Base-by-base conservation (phyloP, 768 basidiomycete species). In the Austroboletus eburneus region DNA sequence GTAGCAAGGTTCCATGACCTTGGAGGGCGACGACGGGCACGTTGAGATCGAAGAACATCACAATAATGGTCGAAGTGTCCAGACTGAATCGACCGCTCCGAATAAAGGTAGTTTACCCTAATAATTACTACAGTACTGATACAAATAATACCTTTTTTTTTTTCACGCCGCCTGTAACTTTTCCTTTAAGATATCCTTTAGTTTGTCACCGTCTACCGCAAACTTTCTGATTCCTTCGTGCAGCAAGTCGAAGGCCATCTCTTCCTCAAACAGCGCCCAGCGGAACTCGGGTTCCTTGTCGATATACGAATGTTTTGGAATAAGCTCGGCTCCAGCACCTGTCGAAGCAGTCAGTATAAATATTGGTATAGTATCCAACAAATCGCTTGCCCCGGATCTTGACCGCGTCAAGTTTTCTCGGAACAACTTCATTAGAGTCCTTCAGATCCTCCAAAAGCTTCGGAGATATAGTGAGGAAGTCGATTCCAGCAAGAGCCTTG, bases 171-270 rank as follows among this genome's bases (percentile, higher is more conserved):
- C 45, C 17, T 27, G 47, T 39, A 87, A 63, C 69, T 84, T 85
- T 69, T 80, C 64, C 71, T 74, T 81, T 64, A 98, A 76, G 49
- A 91, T 68, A 30, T 73, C 69, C 80, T 93, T 95, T 70, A 96
- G 80, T 14, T 85, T 77, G 59, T 81, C 77, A 52, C 90, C 91
- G 59, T 96, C 94, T 70, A 87, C 91, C 42, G 91, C 92, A 68
- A 98, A 98, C 72, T 93, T 95, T 74, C 81, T 83, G 75, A 98
- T 96, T 63, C 94, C 94, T 73, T 95, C 90, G 68, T 94, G 91
- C 47, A 95, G 75, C 74, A 95, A 95, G 68, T 95, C 93, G 64
- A 89, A 93, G 14, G 94, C 92, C 92, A 95, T 94, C 66, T 75
- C 68, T 69, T 96, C 92, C 62, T 91, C 79, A 56, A 95, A 79